Evolutionary conservation across 192 early-diverging fungal species (phyloP), one percentile per base, ranked within the genome.

Genomic region (Mortierella antarctica): DNA sequence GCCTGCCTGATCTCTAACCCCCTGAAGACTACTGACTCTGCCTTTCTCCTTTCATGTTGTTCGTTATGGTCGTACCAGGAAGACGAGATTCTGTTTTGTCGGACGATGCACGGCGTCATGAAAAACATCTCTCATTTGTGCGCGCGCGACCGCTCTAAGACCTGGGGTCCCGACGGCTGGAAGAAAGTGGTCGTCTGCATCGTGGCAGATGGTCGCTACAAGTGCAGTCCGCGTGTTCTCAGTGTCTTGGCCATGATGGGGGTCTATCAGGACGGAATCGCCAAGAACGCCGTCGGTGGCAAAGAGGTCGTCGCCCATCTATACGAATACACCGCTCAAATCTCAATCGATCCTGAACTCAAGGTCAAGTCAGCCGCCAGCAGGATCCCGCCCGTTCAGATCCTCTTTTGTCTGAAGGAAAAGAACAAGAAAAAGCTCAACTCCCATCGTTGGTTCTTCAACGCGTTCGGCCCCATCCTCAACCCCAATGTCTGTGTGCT

Each of bases 41-140:
- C 44, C 45, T 47, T 41, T 48, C 11, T 20, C 17, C 20, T 57
- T 67, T 62, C 48, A 10, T 62, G 6, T 62, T 62, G 6, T 62
- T 21, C 10, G 11, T 18, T 18, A 41, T 60, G 47, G 40, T 58
- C 31, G 31, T 89, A 68, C 31, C 31, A 87, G 86, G 97, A 98
- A 87, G 96, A 96, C 83, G 94, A 96, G 73, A 80, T 92, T 41
- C 84, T 97, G 61, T 98, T 98, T 83, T 92, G 89, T 76, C 91
- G 95, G 71, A 94, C 97, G 1, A 96, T 96, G 91, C 75, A 90
- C 48, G 92, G 93, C 6, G 90, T 97, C 39, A 91, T 93, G 88
- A 93, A 94, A 81, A 98, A 98, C 88, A 95, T 95, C 80, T 78
- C 86, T 0, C 88, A 95, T 65, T 68, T 95, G 40, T 93, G 91